Conservation (phyloP, 495 filamentous ascomycete genomes). For the Hypoxylon crocopeplum region DNA sequence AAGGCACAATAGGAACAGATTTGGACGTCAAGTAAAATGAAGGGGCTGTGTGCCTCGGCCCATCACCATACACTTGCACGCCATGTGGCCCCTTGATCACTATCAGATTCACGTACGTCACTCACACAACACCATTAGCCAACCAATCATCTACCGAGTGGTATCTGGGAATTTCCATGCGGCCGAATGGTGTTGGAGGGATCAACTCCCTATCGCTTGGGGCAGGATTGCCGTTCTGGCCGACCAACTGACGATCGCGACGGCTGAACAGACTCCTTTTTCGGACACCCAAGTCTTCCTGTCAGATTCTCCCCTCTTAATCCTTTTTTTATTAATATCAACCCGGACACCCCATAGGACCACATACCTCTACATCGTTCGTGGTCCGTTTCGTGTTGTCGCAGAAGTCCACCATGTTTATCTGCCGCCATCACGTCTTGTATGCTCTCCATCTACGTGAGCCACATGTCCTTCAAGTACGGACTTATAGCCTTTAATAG, state of each 20-base stretch:
- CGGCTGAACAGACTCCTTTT: conserved; percentile 11
- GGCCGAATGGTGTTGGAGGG: conserved; percentile 10
- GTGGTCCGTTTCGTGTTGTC: conserved; percentile 21
- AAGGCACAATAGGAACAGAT: too few relatives aligned
- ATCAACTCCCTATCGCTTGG: conserved; percentile 20
- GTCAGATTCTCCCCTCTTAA: conserved; percentile 10
- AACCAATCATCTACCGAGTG: conserved; percentile 29
- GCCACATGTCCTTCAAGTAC: conserved; percentile 24
- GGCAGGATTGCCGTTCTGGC: conserved; percentile 10
- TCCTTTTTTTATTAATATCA: conserved; percentile 28
- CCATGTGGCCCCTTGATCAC: conserved; percentile 29
- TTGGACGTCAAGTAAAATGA: conserved; percentile 14
- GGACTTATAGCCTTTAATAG: conserved; percentile 20
- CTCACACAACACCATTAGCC: conserved; percentile 8
- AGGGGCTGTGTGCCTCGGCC: background rate
- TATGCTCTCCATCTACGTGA: conserved; percentile 12
- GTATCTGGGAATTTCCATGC: conserved; percentile 24
- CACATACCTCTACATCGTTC: conserved; percentile 30
- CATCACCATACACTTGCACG: too few relatives aligned
- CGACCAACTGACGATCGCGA: conserved; percentile 12
- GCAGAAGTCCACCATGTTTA: conserved; percentile 25
- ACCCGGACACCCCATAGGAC: conserved; percentile 17
- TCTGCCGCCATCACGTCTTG: conserved; percentile 18
- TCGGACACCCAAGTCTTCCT: conserved; percentile 8
- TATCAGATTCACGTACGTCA: conserved; percentile 8